Evolutionary conservation across 73 alveolate genomes (phyloP).

Genomic region (Paramecium sonneborni): DNA sequence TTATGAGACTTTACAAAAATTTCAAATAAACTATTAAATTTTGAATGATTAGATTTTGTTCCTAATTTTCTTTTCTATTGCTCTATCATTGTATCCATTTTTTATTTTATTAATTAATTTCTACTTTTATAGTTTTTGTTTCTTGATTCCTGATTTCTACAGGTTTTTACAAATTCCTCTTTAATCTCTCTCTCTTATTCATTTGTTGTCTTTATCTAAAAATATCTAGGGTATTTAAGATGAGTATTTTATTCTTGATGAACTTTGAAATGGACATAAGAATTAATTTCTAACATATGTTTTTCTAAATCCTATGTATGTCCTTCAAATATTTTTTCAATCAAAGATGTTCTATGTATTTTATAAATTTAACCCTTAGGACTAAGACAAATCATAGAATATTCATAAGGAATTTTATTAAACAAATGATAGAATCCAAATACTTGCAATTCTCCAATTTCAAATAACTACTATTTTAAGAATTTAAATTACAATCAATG

Average conservation of each 20-base stretch:
- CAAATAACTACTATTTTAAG: not conserved
- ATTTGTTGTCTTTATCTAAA: not conserved
- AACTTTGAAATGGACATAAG: not conserved
- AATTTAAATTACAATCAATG: not conserved
- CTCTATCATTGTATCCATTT: not conserved
- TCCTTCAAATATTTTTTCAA: slow-evolving; percentile 13
- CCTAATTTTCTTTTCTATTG: not conserved
- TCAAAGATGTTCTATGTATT: not conserved
- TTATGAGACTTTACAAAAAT: not conserved
- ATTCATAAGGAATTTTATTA: not conserved
- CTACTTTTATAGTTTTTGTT: not conserved
- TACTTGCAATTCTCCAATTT: slow-evolving; percentile 5
- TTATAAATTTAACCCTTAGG: not conserved
- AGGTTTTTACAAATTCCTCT: not conserved
- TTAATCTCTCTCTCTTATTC: not conserved
- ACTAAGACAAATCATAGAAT: not conserved
- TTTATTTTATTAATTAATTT: not conserved
- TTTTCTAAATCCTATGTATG: not conserved
- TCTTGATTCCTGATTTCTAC: not conserved
- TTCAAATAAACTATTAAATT: not conserved
- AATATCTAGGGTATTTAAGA: not conserved
- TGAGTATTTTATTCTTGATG: not conserved
- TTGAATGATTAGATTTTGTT: not conserved
- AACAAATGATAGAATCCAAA: not conserved
- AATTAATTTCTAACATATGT: not conserved